Evolutionary conservation across 2,329 filamentous ascomycete genomes (phyloP).

Genomic region (Knufia fluminis): DNA sequence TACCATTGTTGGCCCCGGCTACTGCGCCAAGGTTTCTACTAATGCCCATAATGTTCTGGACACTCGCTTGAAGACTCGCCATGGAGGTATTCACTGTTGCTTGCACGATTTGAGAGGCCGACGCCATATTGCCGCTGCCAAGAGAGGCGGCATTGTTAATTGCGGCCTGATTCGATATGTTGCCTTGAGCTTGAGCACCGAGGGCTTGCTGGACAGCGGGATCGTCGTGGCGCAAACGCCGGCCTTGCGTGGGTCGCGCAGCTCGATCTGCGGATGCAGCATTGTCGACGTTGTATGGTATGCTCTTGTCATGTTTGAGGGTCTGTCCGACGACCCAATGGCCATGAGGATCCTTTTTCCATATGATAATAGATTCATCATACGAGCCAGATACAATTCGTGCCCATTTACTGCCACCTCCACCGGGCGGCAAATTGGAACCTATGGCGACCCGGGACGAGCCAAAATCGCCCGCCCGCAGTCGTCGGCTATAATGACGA

Average conservation of each 20-base stretch:
- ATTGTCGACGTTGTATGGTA: conserved; percentile 21
- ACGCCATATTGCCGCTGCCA: conserved; percentile 9
- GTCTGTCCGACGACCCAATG: conserved; percentile 72
- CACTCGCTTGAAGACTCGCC: conserved; percentile 15
- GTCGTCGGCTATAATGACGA: conserved; percentile 16
- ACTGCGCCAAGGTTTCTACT: conserved; percentile 4
- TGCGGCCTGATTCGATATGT: neutral
- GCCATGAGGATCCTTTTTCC: conserved; percentile 77
- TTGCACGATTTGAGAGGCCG: conserved; percentile 20
- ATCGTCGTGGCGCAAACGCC: neutral
- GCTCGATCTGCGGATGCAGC: conserved; percentile 31
- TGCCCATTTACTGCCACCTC: conserved; percentile 78
- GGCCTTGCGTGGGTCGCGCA: conserved; percentile 23
- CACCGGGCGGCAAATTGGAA: conserved; percentile 80
- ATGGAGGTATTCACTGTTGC: conserved; percentile 18
- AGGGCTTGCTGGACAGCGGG: neutral
- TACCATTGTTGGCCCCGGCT: neutral
- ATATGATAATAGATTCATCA: conserved; percentile 90
- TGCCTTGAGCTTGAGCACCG: neutral
- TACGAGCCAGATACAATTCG: conserved; percentile 97
- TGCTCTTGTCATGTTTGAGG: conserved; percentile 63
- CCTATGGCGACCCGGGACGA: conserved; percentile 51
- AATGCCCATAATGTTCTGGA: conserved; percentile 18
- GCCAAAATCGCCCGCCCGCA: conserved; percentile 57
- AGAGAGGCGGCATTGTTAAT: neutral